Base-by-base conservation (phyloP, 805 yeast genomes). In the Candida vaughaniae region DNA sequence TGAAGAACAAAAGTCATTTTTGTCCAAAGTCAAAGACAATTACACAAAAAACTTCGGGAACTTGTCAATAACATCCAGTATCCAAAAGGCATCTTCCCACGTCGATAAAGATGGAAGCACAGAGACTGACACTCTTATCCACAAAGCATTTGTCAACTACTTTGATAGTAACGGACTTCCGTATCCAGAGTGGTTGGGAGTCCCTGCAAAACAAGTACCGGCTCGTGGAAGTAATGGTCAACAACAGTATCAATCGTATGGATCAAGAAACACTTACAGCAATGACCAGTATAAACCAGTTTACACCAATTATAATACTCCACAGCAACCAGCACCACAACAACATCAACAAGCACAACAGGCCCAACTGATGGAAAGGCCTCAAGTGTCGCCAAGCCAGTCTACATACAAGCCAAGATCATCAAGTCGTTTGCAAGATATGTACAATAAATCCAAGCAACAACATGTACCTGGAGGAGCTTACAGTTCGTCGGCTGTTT, bases 151-250 rank as follows among this genome's bases (percentile, higher is more conserved):
- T 42, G 66, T 66, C 26, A 59, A 58, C 35, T 64, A 61, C 46
- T 68, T 52, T 37, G 69, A 66, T 35, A 18, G 47, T 5, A 50
- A 49, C 14, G 45, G 51, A 23, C 51, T 55, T 33, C 57, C 62
- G n/a, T 68, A 60, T 37, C 74, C 74, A 16, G 72, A 66, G 19
- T 68, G 74, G 74, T 53, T 68, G 22, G 74, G 72, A 4, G 64
- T 51, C 10, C 43, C 41, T 10, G 26, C 27, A 2, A 30, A 31
- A 6, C 29, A 16, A 9, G 23, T 15, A 12, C 18, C 34, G 7
- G 22, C 32, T 20, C 5, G 12, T 11, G 30, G 14, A 11, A 29
- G 18, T 18, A 16, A 11, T 7, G 25, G 25, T 18, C 10, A 16
- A 5, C 23, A 20, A 20, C 23, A 20, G 23, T 15, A 18, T 12